A percentile compares a stretch with the other conserved stretches of the same genome.
Evolutionary conservation across 2,329 filamentous ascomycete species (phyloP).

Genomic region (Arthrobotrys iridis): DNA sequence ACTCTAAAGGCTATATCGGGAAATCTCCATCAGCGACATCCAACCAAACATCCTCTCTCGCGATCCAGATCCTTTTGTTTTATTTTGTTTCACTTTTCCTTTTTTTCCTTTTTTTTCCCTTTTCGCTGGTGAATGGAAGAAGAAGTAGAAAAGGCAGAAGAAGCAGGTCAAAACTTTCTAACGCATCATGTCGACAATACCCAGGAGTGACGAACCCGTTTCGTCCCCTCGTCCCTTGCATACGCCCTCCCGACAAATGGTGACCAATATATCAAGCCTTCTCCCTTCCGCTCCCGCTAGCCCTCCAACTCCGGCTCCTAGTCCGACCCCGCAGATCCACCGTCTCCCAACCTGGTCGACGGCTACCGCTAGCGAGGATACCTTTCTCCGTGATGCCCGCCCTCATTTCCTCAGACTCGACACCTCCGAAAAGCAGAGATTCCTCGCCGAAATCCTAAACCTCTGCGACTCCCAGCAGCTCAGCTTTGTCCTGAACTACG

Average conservation of each 20-base stretch:
- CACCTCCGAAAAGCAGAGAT: conserved; percentile 58
- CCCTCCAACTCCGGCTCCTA: conserved; percentile 58
- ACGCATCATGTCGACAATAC: conserved; percentile 45
- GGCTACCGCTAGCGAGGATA: conserved; percentile 58
- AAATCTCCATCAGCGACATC: no score
- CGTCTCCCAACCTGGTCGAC: conserved; percentile 59
- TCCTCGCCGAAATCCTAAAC: conserved; percentile 84
- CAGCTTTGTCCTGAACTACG: conserved; percentile 95
- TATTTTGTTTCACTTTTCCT: no score
- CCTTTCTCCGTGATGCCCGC: conserved; percentile 58
- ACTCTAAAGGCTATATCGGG: no score
- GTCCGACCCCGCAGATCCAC: conserved; percentile 58
- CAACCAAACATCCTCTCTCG: no score
- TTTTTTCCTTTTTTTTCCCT: neutral
- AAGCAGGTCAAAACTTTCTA: neutral
- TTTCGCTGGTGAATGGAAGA: conserved; percentile 13
- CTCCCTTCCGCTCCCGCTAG: conserved; percentile 59
- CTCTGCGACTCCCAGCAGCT: conserved; percentile 94
- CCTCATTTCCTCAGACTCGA: conserved; percentile 58
- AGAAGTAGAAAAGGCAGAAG: no score
- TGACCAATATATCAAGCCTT: conserved; percentile 58
- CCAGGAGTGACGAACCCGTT: conserved; percentile 46
- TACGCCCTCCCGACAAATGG: conserved; percentile 58
- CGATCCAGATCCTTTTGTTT: no score
- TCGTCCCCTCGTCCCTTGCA: conserved; percentile 58